phyloP scores from a whole-genome alignment of 768 basidiomycete species.

The Amanita fuliginea region DNA sequence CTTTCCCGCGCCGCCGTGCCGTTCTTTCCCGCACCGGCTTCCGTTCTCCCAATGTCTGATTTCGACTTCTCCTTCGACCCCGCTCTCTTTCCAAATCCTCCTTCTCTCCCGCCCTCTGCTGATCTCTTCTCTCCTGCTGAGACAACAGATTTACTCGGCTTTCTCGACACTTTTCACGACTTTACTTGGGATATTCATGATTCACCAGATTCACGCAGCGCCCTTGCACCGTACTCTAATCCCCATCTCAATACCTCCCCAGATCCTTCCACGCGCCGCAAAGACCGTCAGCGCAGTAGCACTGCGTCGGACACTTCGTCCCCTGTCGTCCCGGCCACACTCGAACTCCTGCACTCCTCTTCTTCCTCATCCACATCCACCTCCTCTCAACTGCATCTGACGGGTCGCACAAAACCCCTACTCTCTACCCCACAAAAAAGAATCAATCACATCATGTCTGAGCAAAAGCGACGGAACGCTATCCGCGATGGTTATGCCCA shows the following conservation, averaged over 20 bases:
- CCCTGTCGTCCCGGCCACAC: conserved; percentile 7
- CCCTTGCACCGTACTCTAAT: conserved; percentile 32
- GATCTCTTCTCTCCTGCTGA: conserved; percentile 74
- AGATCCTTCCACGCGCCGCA: conserved; percentile 25
- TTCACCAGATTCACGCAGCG: conserved; percentile 14
- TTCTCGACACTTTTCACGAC: conserved; percentile 70
- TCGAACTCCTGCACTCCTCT: conserved; percentile 8
- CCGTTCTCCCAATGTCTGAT: conserved; percentile 27
- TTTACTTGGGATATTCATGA: conserved; percentile 42
- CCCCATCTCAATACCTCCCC: conserved; percentile 35
- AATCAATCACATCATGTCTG: conserved; percentile 89
- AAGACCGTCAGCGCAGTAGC: conserved; percentile 16
- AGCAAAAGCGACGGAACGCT: conserved; percentile 87
- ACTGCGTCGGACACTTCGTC: conserved; percentile 21
- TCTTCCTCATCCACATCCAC: conserved; percentile 12
- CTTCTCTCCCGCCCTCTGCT: conserved; percentile 57
- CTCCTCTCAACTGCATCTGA: conserved; percentile 9
- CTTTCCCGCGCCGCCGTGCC: not conserved
- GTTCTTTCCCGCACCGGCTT: conserved; percentile 1
- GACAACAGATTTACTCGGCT: conserved; percentile 69
- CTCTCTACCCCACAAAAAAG: conserved; percentile 81
- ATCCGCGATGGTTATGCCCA: conserved; percentile 88
- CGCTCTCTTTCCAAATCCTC: conserved; percentile 47
- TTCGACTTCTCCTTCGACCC: conserved; percentile 69
- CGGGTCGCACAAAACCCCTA: conserved; percentile 44